These are phyloP conservation scores for Knoxdaviesia capensis DNA, from an alignment of 2,329 filamentous ascomycete species.

Conservation along the genomic window DNA sequence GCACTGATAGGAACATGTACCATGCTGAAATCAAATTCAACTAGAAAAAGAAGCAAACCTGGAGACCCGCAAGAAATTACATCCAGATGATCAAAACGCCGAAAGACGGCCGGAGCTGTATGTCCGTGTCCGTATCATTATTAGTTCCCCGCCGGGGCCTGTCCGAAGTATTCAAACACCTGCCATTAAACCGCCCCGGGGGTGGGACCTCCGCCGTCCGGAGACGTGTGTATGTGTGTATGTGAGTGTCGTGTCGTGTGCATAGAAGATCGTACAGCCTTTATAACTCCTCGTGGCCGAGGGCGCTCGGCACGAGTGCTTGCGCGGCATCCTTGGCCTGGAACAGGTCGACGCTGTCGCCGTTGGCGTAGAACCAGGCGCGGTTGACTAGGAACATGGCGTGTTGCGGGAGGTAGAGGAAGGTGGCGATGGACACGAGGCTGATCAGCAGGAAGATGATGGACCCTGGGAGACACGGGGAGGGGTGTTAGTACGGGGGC, in stretches of 20 bases:
- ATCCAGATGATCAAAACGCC: no score
- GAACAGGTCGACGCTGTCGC: conserved; percentile 43
- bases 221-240: no score
- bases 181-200: no score
- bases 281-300: conserved; percentile 1
- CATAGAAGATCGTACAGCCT: no score
- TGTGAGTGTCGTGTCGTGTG: no score
- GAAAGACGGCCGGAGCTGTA: no score
- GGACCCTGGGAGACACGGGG: conserved; percentile 40
- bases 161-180: no score
- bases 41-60: neutral
- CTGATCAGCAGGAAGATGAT: conserved; percentile 78
- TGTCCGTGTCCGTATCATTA: no score
- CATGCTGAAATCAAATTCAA: neutral
- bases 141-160: no score
- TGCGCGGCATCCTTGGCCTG: conserved; percentile 19
- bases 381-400: conserved; percentile 63
- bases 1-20: neutral
- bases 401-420: conserved; percentile 88
- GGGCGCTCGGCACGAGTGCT: conserved; percentile 13
- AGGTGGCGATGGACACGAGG: conserved; percentile 68
- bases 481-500: neutral
- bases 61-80: no score
- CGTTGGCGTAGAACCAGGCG: conserved; percentile 87
- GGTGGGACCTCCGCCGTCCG: no score